Evolutionary conservation across 176 grass and related monocot species (phyloP).

Genomic region (Panicum miliaceum): DNA sequence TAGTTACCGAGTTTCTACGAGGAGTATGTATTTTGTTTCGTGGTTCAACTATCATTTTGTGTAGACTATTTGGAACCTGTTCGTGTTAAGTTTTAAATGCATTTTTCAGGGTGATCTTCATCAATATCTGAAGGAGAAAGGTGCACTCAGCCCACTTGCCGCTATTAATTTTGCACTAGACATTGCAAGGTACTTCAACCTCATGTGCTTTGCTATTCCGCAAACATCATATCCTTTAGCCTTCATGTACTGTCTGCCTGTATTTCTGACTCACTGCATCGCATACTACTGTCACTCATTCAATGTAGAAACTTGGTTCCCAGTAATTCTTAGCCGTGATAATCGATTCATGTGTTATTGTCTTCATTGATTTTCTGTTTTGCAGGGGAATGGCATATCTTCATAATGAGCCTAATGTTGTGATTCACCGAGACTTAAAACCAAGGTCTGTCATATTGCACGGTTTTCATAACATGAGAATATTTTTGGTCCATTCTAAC

Average conservation of each 20-base stretch:
- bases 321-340: neutral
- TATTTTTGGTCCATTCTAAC: slow-evolving; percentile 31
- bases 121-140: slow-evolving; percentile 96
- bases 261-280: neutral
- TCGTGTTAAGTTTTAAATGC: slow-evolving; percentile 35
- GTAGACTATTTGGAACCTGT: slow-evolving; percentile 6
- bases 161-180: slow-evolving; percentile 93
- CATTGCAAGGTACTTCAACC: slow-evolving; percentile 83
- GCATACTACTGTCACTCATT: neutral
- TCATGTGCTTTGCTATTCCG: slow-evolving; percentile 24
- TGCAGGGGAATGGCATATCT: slow-evolving; percentile 98
- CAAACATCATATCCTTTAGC: neutral
- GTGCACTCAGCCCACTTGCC: slow-evolving; percentile 61
- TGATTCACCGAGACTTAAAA: slow-evolving; percentile 95
- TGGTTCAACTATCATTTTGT: slow-evolving; percentile 2
- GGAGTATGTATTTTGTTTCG: slow-evolving; percentile 63
- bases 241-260: neutral
- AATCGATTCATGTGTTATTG: slow-evolving; percentile 22
- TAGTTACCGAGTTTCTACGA: slow-evolving; percentile 90
- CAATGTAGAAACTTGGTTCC: neutral
- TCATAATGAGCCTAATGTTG: slow-evolving; percentile 98
- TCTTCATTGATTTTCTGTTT: slow-evolving; percentile 33
- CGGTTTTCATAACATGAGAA: slow-evolving; percentile 34
- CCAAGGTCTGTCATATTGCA: slow-evolving; percentile 66
- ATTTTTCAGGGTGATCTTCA: slow-evolving; percentile 93